These are phyloP conservation scores for Hevea brasiliensis DNA, from an alignment of 345 rosid species.

Conservation along the genomic window DNA sequence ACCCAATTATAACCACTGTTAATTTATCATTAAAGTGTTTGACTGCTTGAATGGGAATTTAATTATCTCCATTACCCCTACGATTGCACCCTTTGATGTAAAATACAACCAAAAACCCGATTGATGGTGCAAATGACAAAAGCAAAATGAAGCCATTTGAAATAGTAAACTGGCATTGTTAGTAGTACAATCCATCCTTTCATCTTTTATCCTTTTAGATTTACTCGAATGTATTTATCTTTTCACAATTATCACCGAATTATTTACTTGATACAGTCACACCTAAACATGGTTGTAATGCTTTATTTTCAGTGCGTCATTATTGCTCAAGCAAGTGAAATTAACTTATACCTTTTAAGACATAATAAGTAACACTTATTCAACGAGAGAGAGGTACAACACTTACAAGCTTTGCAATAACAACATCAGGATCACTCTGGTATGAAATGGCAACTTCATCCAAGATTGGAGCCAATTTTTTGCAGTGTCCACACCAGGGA, in stretches of 20 bases:
- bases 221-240: no score
- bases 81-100: not conserved
- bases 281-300: no score
- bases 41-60: no score
- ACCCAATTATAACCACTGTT: no score
- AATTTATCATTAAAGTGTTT: no score
- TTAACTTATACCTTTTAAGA: not conserved
- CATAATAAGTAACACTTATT: no score
- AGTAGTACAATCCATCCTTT: not conserved
- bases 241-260: no score
- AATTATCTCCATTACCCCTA: not conserved
- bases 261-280: no score
- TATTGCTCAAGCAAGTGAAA: no score
- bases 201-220: no score
- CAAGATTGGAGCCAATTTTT: constrained; percentile 85
- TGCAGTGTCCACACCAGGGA: constrained; percentile 99
- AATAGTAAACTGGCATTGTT: not conserved
- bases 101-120: not conserved
- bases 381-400: not conserved
- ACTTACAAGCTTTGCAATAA: constrained; percentile 86
- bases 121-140: not conserved
- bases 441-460: constrained; percentile 85
- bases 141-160: not conserved
- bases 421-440: constrained; percentile 54
- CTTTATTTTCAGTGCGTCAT: no score